Conservation (phyloP, 2,329 filamentous ascomycete genomes). For the Dendryphion nanum region DNA sequence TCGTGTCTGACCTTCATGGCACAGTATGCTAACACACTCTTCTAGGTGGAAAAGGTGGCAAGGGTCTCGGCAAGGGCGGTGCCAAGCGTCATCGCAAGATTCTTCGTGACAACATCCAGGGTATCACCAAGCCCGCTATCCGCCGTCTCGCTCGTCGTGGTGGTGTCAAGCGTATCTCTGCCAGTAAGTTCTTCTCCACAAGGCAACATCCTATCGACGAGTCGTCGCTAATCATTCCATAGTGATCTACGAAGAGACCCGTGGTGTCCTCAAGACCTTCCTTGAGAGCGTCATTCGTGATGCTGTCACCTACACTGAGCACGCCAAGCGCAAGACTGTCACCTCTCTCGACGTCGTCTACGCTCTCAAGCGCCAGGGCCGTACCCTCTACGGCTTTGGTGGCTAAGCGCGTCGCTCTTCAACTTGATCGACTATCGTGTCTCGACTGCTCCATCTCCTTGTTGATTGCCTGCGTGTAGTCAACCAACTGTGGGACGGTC, state of each 20-base stretch:
- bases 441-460: conserved; percentile 1
- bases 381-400: conserved; percentile 84
- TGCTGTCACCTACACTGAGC: conserved; percentile 75
- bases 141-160: conserved; percentile 55
- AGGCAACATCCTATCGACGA: too few relatives aligned
- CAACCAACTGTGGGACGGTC: too few relatives aligned
- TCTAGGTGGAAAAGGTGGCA: conserved; percentile 54
- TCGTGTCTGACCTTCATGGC: conserved; percentile 3
- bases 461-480: background rate
- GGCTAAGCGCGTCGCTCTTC: conserved; percentile 58
- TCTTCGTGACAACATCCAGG: conserved; percentile 56
- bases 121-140: conserved; percentile 56
- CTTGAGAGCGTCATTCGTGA: conserved; percentile 75
- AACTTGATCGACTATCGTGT: background rate
- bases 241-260: conserved; percentile 79
- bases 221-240: conserved; percentile 3
- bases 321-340: conserved; percentile 80
- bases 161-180: conserved; percentile 54
- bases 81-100: conserved; percentile 57
- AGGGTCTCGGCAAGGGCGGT: conserved; percentile 55
- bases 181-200: conserved; percentile 46
- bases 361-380: conserved; percentile 63
- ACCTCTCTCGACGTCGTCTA: conserved; percentile 66
- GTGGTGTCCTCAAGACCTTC: conserved; percentile 76
- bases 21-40: conserved; percentile 32